Evolutionary conservation across 169 alveolate genomes (phyloP), one percentile per base, ranked within the genome.

Genomic region (Cryptosporidium canis): DNA sequence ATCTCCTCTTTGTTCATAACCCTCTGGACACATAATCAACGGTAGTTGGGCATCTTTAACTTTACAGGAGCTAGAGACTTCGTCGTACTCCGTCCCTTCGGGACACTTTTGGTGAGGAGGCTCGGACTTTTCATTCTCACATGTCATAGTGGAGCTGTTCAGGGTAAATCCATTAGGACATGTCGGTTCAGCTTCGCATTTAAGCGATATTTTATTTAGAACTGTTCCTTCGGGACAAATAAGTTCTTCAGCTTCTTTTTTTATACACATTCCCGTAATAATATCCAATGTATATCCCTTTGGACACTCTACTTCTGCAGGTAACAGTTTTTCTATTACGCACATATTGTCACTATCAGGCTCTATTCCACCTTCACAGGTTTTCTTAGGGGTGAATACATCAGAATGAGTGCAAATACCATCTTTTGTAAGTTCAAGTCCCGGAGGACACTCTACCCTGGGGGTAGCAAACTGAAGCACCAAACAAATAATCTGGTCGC

Each of bases 351-450:
- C 72, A 16, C 87, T 77, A 63, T 77, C 72, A 8, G 87, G 87
- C n/a, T 77, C 87, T 14, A 77, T 77, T 21, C 87, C 87, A 11
- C 87, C 87, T 41, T 77, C 87, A 77, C 87, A 77, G 27, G 87
- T 61, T 31, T 77, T 77, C 31, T 55, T 55, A 2, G 87, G 87
- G 3, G 64, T 45, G 44, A 77, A 77, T 21, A 65, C 61, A 77
- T 77, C 77, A 6, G 65, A 58, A 18, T 77, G 65, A 7, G 14
- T 35, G 35, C 87, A 77, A 18, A 61, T 58, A 7, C 87, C 87
- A 4, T 77, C 64, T 41, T 55, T 58, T 0, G 45, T 18, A 14
- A 77, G 45, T 53, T 37, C 70, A 37, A 77, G 72, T 21, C 87
- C 87, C 1, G 71, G 87, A 1, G 87, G 87, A 14, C 87, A 77